These are phyloP conservation scores for Talaromyces sp. DNA, from an alignment of 2,329 filamentous ascomycete genomes.

Conservation along the genomic window DNA sequence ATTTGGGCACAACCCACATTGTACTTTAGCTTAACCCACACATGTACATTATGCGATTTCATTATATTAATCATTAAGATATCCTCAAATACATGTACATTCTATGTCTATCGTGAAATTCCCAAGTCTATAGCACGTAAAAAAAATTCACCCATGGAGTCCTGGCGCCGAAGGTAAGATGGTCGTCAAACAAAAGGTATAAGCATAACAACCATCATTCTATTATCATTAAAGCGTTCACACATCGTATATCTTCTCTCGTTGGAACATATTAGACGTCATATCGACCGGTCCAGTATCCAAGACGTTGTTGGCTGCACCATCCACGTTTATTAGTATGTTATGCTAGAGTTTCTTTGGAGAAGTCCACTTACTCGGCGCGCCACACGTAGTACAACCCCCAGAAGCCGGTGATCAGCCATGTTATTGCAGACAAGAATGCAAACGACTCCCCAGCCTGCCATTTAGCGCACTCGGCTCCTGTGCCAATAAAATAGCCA, in stretches of 20 bases:
- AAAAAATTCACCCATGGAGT: background rate
- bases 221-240: background rate
- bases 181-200: background rate
- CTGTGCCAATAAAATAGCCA: slow-evolving; percentile 48
- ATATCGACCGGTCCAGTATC: background rate
- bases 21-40: background rate
- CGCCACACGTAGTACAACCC: slow-evolving; percentile 9
- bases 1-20: background rate
- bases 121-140: background rate
- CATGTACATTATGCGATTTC: background rate
- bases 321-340: background rate
- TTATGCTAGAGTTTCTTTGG: background rate
- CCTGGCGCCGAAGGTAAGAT: background rate
- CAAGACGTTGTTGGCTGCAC: background rate
- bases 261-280: background rate
- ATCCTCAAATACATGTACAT: background rate
- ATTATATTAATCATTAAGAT: background rate
- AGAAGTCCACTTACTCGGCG: slow-evolving; percentile 6
- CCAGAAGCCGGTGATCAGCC: slow-evolving; percentile 44
- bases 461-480: slow-evolving; percentile 58
- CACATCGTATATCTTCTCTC: background rate
- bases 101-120: background rate
- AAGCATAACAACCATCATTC: background rate
- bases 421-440: slow-evolving; percentile 66
- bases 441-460: slow-evolving; percentile 67